phyloP scores from a whole-genome alignment of 2,329 filamentous ascomycete species.

The Phyllosticta citriasiana region DNA sequence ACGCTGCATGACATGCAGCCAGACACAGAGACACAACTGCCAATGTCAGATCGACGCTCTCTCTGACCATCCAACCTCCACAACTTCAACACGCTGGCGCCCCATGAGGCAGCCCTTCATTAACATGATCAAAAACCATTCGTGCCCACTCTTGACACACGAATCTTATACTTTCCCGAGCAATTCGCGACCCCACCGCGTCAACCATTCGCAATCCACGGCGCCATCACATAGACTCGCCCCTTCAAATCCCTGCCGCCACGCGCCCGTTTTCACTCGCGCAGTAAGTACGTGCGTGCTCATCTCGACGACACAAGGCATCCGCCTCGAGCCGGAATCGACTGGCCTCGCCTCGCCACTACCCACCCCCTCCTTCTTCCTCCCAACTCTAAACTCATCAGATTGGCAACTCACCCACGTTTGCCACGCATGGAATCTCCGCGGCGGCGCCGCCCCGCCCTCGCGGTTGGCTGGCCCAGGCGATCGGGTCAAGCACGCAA shows the following conservation, averaged over 20 bases:
- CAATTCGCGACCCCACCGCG: neutral
- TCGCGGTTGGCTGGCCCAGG: neutral
- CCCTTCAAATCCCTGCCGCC: neutral
- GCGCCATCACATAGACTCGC: neutral
- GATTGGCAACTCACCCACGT: neutral
- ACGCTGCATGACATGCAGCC: neutral
- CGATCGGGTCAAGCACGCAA: neutral
- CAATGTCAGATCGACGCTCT: neutral
- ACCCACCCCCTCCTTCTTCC: no score
- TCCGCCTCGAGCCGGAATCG: neutral
- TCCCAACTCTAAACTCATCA: neutral
- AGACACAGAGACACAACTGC: neutral
- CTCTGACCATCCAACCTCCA: neutral
- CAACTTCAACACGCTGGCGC: neutral
- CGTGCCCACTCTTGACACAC: neutral
- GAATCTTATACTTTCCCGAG: neutral
- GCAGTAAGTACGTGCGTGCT: neutral
- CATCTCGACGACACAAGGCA: neutral
- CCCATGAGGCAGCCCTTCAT: neutral
- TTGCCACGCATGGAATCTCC: neutral
- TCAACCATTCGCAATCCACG: neutral
- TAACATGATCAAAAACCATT: neutral
- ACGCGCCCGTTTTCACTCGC: neutral
- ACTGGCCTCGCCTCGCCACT: neutral
- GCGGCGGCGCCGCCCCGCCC: no score